Percentiles rank a stretch among this genome's conserved stretches.
These are phyloP conservation scores for Globisporangium sylvaticum DNA, from an alignment of 352 stramenopile species.

Conservation along the genomic window DNA sequence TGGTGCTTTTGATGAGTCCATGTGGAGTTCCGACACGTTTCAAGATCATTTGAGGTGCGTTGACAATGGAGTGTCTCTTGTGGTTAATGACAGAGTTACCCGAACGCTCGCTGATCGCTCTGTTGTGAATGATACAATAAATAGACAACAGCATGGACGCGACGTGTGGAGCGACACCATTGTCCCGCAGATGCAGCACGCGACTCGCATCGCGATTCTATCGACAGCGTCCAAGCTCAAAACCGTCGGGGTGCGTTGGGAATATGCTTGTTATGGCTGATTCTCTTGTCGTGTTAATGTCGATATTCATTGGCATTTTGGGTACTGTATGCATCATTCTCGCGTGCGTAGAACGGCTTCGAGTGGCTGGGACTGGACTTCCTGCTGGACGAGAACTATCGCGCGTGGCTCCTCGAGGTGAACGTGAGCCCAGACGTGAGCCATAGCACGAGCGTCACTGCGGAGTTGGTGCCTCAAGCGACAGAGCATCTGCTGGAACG, in stretches of 20 bases:
- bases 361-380: constrained; percentile 88
- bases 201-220: constrained; percentile 29
- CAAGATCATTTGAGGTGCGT: constrained; percentile 33
- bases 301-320: neutral
- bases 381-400: constrained; percentile 51
- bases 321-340: neutral
- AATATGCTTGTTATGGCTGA: neutral
- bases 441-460: constrained; percentile 63
- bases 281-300: neutral
- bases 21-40: constrained; percentile 61
- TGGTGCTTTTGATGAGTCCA: constrained; percentile 20
- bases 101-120: neutral
- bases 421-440: constrained; percentile 88
- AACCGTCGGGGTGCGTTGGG: constrained; percentile 41
- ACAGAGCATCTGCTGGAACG: constrained; percentile 47
- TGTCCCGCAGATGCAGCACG: constrained; percentile 58
- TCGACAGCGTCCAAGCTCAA: constrained; percentile 42
- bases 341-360: constrained; percentile 48
- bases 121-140: neutral
- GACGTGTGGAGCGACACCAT: constrained; percentile 51
- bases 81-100: neutral
- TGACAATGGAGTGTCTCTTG: neutral
- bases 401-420: constrained; percentile 78
- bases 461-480: constrained; percentile 43
- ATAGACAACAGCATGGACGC: constrained; percentile 24